A percentile compares a stretch with the other conserved stretches of the same genome.
Conservation (phyloP, 1,139 yeast genomes). For the Magnusiomyces paraingens region DNA sequence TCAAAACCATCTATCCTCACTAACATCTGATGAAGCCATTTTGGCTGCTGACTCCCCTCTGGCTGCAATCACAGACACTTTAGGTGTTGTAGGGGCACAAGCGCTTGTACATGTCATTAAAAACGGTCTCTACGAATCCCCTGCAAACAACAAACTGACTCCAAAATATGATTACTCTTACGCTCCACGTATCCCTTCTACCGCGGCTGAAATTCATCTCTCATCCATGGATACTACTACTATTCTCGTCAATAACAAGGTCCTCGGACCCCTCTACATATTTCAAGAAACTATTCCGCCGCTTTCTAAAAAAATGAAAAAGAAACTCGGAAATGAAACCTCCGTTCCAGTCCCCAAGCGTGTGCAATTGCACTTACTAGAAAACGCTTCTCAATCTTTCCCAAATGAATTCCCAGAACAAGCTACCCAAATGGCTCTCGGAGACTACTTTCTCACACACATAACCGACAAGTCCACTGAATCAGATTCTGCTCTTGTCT, state of each 20-base stretch:
- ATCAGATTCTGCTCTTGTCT: conserved; percentile 9
- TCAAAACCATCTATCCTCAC: background rate
- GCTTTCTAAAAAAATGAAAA: conserved; percentile 16
- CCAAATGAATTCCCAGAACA: background rate
- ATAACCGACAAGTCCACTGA: conserved; percentile 2
- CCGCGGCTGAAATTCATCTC: conserved; percentile 46
- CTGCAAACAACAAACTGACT: conserved; percentile 9
- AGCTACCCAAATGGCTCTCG: conserved; percentile 1
- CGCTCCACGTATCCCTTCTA: conserved; percentile 50
- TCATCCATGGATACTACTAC: conserved; percentile 32
- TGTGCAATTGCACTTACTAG: conserved; percentile 10
- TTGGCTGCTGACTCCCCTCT: conserved; percentile 33
- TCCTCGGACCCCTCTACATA: conserved; percentile 55
- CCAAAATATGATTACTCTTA: conserved; percentile 39
- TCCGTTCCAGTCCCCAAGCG: conserved; percentile 7
- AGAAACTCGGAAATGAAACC: conserved; percentile 5
- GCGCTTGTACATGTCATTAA: conserved; percentile 45
- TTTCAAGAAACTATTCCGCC: conserved; percentile 33
- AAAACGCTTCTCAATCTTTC: conserved; percentile 8
- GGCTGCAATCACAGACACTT: conserved; percentile 37
- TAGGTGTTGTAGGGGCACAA: conserved; percentile 56
- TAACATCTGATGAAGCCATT: background rate
- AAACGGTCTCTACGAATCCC: conserved; percentile 31
- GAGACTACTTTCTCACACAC: conserved; percentile 10
- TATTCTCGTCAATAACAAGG: conserved; percentile 43